These are phyloP conservation scores for Eucalyptus marginata DNA, from an alignment of 345 rosid genomes.

Conservation along the genomic window DNA sequence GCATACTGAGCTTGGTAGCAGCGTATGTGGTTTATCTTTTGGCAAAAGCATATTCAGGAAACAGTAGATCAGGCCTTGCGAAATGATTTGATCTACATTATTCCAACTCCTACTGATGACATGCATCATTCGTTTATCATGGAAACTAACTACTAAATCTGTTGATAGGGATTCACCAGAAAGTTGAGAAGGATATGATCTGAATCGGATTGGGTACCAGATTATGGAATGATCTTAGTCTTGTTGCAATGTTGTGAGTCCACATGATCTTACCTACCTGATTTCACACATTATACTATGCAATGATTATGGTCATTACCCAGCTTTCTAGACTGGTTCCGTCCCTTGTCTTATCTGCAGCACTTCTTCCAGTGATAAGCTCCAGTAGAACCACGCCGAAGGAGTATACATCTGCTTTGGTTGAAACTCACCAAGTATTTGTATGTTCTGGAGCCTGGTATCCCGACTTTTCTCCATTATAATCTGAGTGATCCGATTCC, in stretches of 20 bases:
- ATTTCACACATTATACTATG: neutral
- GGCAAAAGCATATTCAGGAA: neutral
- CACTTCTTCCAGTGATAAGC: conserved; percentile 16
- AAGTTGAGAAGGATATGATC: neutral
- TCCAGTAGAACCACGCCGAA: conserved; percentile 23
- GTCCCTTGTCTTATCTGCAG: neutral
- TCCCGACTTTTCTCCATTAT: neutral
- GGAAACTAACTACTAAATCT: neutral
- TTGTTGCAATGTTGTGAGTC: neutral
- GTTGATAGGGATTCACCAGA: neutral
- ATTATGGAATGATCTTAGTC: neutral
- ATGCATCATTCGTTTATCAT: neutral
- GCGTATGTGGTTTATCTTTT: neutral
- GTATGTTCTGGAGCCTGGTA: conserved; percentile 19
- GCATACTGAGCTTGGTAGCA: neutral
- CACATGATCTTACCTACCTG: neutral
- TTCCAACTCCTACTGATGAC: neutral
- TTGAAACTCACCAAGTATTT: conserved; percentile 1
- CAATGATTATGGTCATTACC: conserved; percentile 3
- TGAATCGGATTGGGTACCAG: neutral
- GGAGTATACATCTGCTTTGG: conserved; percentile 21
- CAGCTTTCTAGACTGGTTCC: conserved; percentile 4
- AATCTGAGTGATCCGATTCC: neutral
- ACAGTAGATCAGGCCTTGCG: neutral
- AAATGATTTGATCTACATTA: neutral